Evolutionary conservation across 257 asterid species (phyloP).

Genomic region (Paraleonurus japonicus): DNA sequence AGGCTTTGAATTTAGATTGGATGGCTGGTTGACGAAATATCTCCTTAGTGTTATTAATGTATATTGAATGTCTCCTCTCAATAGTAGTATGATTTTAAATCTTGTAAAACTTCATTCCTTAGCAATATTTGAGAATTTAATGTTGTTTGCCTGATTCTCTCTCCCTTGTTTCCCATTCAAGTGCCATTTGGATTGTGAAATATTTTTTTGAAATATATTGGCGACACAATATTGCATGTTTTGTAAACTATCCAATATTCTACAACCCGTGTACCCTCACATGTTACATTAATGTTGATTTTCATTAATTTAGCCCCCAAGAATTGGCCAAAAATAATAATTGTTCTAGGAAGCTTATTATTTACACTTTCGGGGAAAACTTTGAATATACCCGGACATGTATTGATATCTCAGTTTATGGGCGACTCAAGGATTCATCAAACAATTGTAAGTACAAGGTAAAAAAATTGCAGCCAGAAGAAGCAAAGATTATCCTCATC

Average conservation of each 20-base stretch:
- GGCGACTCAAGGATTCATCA: neutral
- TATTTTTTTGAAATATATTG: neutral
- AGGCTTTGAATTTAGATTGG: slow-evolving; percentile 4
- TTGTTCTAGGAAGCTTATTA: too few species aligned
- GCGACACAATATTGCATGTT: neutral
- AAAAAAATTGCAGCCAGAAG: neutral
- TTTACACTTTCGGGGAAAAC: too few species aligned
- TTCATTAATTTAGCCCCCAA: too few species aligned
- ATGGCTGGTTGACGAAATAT: slow-evolving; percentile 8
- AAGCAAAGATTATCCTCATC: neutral
- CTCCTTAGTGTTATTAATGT: slow-evolving; percentile 4
- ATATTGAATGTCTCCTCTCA: neutral
- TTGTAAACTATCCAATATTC: neutral
- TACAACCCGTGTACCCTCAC: neutral
- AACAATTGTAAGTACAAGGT: neutral
- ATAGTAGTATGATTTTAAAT: neutral
- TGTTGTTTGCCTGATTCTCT: neutral
- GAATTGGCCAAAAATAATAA: too few species aligned
- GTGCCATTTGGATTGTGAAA: neutral
- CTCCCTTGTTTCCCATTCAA: neutral
- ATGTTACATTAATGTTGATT: neutral
- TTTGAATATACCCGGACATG: neutral
- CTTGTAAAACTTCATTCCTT: neutral
- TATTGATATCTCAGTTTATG: neutral
- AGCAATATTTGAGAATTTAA: neutral